Conservation (phyloP, 768 basidiomycete species). For the Lactarius indigo region DNA sequence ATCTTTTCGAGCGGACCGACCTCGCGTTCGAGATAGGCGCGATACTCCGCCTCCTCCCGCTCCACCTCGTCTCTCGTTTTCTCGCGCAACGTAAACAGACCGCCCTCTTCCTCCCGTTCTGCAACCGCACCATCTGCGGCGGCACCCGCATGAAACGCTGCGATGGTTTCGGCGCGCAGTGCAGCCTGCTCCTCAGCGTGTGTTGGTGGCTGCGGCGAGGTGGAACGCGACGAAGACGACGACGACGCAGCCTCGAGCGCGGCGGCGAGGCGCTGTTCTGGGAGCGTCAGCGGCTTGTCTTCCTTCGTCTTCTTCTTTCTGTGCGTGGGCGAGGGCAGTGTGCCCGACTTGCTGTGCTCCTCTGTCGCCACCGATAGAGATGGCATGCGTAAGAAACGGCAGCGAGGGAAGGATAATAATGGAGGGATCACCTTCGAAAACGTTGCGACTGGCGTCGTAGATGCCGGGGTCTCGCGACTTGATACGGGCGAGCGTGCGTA, state of each 20-base stretch:
- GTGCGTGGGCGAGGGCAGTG: constrained; percentile 30
- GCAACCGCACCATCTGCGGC: constrained; percentile 30
- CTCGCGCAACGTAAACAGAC: constrained; percentile 67
- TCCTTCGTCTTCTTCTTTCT: constrained; percentile 51
- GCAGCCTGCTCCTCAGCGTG: constrained; percentile 74
- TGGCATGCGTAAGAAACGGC: neutral
- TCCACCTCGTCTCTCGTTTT: constrained; percentile 76
- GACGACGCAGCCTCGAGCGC: constrained; percentile 47
- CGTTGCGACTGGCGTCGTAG: constrained; percentile 63
- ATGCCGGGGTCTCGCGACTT: constrained; percentile 79
- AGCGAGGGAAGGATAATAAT: neutral
- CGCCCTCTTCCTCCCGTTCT: constrained; percentile 55
- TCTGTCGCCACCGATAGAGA: constrained; percentile 40
- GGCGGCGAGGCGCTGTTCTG: constrained; percentile 66
- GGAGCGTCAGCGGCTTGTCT: constrained; percentile 68
- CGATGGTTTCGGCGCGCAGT: constrained; percentile 78
- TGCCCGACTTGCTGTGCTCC: constrained; percentile 55
- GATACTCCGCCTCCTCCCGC: constrained; percentile 82
- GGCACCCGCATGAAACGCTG: constrained; percentile 65
- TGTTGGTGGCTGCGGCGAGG: constrained; percentile 47
- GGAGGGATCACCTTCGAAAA: constrained; percentile 69
- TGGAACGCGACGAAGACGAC: constrained; percentile 54
- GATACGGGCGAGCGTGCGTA: constrained; percentile 85
- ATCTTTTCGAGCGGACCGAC: constrained; percentile 73
- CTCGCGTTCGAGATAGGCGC: constrained; percentile 72